Evolutionary conservation across 805 yeast species (phyloP), one percentile per base, ranked within the genome.

Genomic region (Myxozyma neglecta): DNA sequence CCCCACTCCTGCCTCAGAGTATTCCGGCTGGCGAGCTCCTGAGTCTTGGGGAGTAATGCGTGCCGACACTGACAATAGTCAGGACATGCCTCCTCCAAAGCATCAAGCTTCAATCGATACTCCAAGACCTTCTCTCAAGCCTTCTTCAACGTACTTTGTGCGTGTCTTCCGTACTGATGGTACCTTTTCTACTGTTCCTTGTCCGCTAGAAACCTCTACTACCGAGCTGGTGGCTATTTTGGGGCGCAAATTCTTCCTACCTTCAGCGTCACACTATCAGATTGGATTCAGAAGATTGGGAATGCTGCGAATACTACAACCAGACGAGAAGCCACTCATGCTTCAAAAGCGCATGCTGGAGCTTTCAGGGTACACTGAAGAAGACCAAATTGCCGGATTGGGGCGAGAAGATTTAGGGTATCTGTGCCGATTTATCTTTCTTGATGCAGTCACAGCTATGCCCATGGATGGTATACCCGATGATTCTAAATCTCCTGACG

Each of bases 331-430:
- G 63, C 97, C 97, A 0, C 79, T 92, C 44, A 81, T 84, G 60
- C 85, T 89, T 59, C 97, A 91, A 73, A 81, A 87, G 69, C 87
- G 88, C 50, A 74, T 91, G 53, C 73, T 92, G 35, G 76, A 86
- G 60, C 76, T 89, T 45, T 86, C 89, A 70, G 98, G 97, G 5
- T 92, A 88, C 70, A 81, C 83, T 3, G 88, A 86, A 52, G 79
- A 83, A n/a, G 97, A 92, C 71, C 85, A 86, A 56, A 76, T 90
- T 55, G 86, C 85, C 65, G 88, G 85, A 54, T 80, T 91, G 62
- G 97, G 96, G 37, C 80, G 96, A 63, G 91, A 88, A 59, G 97
- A 92, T 74, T 74, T 91, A 64, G 85, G 91, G 53, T 90, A 85
- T 70, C 78, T 92, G 47, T 89, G 91, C 75, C 88, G 90, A 67